These are phyloP conservation scores for Acer negundo DNA, from an alignment of 345 rosid species.

Conservation along the genomic window DNA sequence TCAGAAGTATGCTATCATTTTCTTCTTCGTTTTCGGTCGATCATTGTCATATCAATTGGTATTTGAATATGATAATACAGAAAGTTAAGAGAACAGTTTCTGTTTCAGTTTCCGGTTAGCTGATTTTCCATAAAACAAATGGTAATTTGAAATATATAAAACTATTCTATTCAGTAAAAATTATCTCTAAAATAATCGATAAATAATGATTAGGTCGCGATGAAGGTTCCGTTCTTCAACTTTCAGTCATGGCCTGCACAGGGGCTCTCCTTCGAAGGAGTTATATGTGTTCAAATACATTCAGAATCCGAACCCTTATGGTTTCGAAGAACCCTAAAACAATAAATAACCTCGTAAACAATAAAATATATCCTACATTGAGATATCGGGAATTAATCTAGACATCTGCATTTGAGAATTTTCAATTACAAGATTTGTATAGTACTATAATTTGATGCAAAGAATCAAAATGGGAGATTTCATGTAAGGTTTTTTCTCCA, in stretches of 20 bases:
- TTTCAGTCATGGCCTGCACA: no score
- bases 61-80: not conserved
- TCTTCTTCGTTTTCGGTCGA: not conserved
- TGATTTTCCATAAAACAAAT: no score
- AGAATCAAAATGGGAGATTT: not conserved
- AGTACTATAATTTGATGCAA: not conserved
- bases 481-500: not conserved
- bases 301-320: not conserved
- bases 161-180: no score
- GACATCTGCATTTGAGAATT: not conserved
- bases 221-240: no score
- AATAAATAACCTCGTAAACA: no score
- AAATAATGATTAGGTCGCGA: no score
- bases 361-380: no score
- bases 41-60: conserved; percentile 16
- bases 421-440: no score
- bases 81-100: not conserved
- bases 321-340: not conserved
- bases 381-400: not conserved
- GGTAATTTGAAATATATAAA: no score
- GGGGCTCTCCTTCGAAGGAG: not conserved
- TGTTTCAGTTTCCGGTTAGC: not conserved
- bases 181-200: no score
- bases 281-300: not conserved
- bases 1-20: not conserved